phyloP scores from a whole-genome alignment of 257 asterid genomes.

The Ilex asprella region DNA sequence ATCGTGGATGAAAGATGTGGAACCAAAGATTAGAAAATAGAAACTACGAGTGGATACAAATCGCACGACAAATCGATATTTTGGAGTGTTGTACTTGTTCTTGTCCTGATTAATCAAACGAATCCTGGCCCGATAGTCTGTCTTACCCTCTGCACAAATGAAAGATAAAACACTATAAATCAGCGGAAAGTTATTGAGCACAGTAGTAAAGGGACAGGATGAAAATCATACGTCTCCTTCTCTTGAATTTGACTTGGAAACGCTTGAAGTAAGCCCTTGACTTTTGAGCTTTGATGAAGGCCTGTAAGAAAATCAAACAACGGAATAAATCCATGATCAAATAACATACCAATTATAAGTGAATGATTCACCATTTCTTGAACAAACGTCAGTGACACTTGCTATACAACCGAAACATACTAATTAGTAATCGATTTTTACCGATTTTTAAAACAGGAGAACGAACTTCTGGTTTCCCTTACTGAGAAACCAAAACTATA shows the following conservation, averaged over 20 bases:
- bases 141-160: slow-evolving; percentile 62
- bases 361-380: neutral
- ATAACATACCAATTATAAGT: neutral
- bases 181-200: neutral
- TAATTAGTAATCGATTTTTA: too few relatives aligned
- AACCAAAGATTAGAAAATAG: neutral
- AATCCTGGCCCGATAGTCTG: slow-evolving; percentile 78
- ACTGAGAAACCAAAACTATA: too few relatives aligned
- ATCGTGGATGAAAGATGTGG: neutral
- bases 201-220: neutral
- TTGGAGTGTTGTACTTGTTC: slow-evolving; percentile 78
- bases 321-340: neutral
- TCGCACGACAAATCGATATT: slow-evolving; percentile 70
- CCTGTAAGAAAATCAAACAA: slow-evolving; percentile 16
- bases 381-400: neutral
- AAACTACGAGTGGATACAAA: slow-evolving; percentile 44
- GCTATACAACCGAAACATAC: neutral
- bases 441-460: too few relatives aligned
- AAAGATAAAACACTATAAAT: neutral
- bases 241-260: slow-evolving; percentile 64
- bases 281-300: slow-evolving; percentile 52
- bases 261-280: slow-evolving; percentile 60
- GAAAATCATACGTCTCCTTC: slow-evolving; percentile 49
- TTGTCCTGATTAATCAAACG: slow-evolving; percentile 84
- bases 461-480: too few relatives aligned